Evolutionary conservation across 2,329 filamentous ascomycete genomes (phyloP).

Genomic region (Penicillium sp.): DNA sequence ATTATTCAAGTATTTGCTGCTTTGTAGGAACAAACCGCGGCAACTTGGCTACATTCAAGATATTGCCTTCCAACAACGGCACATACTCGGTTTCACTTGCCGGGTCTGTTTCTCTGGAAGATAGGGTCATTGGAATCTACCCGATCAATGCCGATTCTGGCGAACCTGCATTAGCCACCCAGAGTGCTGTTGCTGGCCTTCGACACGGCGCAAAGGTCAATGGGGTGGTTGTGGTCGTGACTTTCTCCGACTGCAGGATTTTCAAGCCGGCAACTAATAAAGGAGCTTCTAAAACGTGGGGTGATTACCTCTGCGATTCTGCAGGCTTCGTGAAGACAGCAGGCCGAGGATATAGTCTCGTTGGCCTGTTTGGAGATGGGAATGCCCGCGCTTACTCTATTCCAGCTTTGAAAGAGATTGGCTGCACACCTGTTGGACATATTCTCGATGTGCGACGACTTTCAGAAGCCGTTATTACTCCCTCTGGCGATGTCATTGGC

Average conservation of each 20-base stretch:
- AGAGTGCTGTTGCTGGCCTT: constrained; percentile 69
- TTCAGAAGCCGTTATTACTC: constrained; percentile 65
- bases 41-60: constrained; percentile 82
- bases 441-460: constrained; percentile 72
- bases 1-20: constrained; percentile 89
- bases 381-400: constrained; percentile 76
- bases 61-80: constrained; percentile 67
- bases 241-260: constrained; percentile 69
- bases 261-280: constrained; percentile 82
- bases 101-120: constrained; percentile 65
- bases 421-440: constrained; percentile 57
- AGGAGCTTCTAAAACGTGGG: constrained; percentile 88
- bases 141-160: constrained; percentile 79
- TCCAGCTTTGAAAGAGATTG: constrained; percentile 83
- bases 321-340: constrained; percentile 73
- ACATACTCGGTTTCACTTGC: constrained; percentile 69
- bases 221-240: constrained; percentile 76
- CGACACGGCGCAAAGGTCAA: constrained; percentile 71
- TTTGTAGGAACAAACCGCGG: constrained; percentile 87
- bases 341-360: constrained; percentile 70
- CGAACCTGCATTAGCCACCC: constrained; percentile 69
- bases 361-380: constrained; percentile 81
- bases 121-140: constrained; percentile 67
- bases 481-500: constrained; percentile 75
- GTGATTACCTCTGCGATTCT: constrained; percentile 75